These are phyloP conservation scores for Aspergillus sergii DNA, from an alignment of 2,329 filamentous ascomycete genomes.

Conservation along the genomic window DNA sequence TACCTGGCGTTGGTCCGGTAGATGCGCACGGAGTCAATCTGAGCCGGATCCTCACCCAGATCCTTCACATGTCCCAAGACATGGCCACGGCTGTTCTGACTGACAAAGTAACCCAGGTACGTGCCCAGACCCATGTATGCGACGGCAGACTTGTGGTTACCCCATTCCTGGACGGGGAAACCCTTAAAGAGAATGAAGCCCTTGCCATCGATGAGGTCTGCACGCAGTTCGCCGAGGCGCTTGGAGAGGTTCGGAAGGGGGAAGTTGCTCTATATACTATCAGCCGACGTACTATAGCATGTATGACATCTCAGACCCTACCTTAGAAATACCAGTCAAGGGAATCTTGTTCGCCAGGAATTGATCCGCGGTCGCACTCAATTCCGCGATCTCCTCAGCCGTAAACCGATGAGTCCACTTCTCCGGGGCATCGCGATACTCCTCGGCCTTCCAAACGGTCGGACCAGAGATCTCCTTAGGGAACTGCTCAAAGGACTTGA, in stretches of 20 bases:
- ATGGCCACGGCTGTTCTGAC: slow-evolving; percentile 81
- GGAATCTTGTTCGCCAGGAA: slow-evolving; percentile 68
- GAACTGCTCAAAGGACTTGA: slow-evolving; percentile 71
- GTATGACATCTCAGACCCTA: slow-evolving; percentile 19
- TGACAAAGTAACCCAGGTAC: slow-evolving; percentile 84
- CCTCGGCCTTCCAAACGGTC: slow-evolving; percentile 71
- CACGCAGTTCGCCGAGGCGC: slow-evolving; percentile 59
- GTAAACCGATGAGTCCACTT: slow-evolving; percentile 74
- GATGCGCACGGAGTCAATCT: slow-evolving; percentile 86
- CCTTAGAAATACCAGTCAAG: slow-evolving; percentile 70
- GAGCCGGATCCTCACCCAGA: slow-evolving; percentile 75
- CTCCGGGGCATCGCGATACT: slow-evolving; percentile 65
- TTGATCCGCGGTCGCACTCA: slow-evolving; percentile 66
- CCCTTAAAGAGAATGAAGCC: slow-evolving; percentile 90
- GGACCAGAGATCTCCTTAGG: slow-evolving; percentile 70
- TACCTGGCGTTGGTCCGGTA: slow-evolving; percentile 80
- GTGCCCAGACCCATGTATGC: slow-evolving; percentile 90
- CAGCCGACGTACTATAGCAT: neutral
- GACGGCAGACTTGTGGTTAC: slow-evolving; percentile 75
- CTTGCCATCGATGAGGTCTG: slow-evolving; percentile 77
- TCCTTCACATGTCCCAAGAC: slow-evolving; percentile 90
- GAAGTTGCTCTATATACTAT: slow-evolving; percentile 55
- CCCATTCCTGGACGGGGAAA: slow-evolving; percentile 76
- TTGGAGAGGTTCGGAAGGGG: slow-evolving; percentile 58
- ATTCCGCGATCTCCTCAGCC: slow-evolving; percentile 66